Conservation (phyloP, 177 flowering plant species). For the Vitis hybrid region DNA sequence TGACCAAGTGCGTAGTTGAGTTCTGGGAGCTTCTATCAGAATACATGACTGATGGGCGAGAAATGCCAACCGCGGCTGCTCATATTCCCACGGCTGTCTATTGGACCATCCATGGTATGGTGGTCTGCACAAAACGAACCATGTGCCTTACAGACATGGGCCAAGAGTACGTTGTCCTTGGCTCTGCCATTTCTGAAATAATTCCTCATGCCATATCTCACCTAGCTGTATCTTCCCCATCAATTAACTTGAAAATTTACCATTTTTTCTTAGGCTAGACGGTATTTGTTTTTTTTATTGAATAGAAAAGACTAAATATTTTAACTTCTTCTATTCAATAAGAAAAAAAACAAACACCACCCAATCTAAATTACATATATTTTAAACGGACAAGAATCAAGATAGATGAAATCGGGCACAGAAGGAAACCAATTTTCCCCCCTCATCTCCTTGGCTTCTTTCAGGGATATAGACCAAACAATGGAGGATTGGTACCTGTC, state of each 20-base stretch:
- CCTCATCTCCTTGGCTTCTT: background rate
- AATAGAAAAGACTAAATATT: too few species aligned
- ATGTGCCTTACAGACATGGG: constrained; percentile 50
- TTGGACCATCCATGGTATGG: constrained; percentile 65
- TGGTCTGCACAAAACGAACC: constrained; percentile 59
- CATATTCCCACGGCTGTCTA: constrained; percentile 69
- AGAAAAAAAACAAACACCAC: too few species aligned
- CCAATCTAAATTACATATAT: too few species aligned
- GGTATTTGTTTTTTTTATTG: too few species aligned
- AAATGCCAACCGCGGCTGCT: constrained; percentile 34
- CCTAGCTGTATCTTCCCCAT: too few species aligned
- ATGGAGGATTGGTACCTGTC: constrained; percentile 52
- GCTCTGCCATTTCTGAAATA: background rate
- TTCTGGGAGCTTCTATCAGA: constrained; percentile 54
- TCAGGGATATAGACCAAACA: constrained; percentile 34
- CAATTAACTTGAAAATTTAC: too few species aligned
- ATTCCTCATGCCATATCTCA: too few species aligned
- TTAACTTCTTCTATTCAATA: too few species aligned
- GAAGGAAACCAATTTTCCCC: too few species aligned
- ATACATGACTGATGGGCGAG: constrained; percentile 52
- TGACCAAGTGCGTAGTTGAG: constrained; percentile 55
- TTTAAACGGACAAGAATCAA: too few species aligned
- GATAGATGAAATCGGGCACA: too few species aligned
- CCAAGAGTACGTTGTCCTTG: constrained; percentile 49
- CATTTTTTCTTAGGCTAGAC: too few species aligned